phyloP scores from a whole-genome alignment of 83 land plant genomes.

The Picea engelmannii region DNA sequence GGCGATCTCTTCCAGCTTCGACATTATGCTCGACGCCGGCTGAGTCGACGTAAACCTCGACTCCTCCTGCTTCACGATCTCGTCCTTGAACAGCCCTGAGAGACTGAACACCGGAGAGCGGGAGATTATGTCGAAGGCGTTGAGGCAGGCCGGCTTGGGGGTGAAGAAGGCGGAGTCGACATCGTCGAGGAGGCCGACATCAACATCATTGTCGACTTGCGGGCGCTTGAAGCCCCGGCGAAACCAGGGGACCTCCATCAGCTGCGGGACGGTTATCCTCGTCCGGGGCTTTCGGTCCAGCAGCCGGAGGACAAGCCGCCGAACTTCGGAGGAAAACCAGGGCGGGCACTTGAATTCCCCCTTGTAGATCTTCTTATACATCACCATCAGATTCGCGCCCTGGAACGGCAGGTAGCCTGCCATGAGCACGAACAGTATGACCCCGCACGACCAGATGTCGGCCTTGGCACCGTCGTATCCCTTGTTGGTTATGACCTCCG shows the following conservation, averaged over 20 bases:
- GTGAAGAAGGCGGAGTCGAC: not conserved
- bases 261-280: constrained; percentile 36
- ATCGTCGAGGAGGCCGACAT: constrained; percentile 6
- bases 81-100: constrained; percentile 38
- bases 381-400: constrained; percentile 46
- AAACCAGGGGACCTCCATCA: constrained; percentile 65
- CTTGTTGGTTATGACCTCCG: constrained; percentile 55
- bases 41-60: constrained; percentile 22
- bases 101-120: constrained; percentile 40
- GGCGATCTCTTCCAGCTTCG: constrained; percentile 23
- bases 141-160: not conserved
- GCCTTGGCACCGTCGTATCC: constrained; percentile 70
- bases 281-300: constrained; percentile 48
- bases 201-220: not conserved
- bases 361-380: constrained; percentile 57
- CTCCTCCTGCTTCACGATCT: constrained; percentile 18
- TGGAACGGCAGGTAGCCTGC: constrained; percentile 63
- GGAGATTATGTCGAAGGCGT: constrained; percentile 27
- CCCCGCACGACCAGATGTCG: constrained; percentile 68
- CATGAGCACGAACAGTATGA: constrained; percentile 51
- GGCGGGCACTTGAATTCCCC: constrained; percentile 68
- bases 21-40: constrained; percentile 25
- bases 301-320: constrained; percentile 36
- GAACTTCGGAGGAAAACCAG: constrained; percentile 55
- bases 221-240: constrained; percentile 22